Evolutionary conservation across 2,329 filamentous ascomycete genomes (phyloP), one percentile per base, ranked within the genome.

Genomic region (Exophiala sideris): DNA sequence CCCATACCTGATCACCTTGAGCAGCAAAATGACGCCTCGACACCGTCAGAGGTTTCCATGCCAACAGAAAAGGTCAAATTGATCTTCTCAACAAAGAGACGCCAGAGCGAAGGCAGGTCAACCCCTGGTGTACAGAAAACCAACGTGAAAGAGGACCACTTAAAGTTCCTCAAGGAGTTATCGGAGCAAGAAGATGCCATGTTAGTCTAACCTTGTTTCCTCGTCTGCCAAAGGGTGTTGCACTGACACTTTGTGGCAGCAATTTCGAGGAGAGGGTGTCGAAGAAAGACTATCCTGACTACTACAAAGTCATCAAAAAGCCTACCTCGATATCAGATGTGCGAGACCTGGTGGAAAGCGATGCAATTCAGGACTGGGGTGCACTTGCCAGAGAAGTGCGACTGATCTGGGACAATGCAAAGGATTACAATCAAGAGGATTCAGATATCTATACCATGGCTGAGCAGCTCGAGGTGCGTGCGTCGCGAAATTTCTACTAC

Each of bases 401-500:
- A 64, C 79, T 89, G 48, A 84, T 96, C 40, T 96, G 91, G 91
- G 81, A 80, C 45, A 96, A 96, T 70, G 90, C 91, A 0, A 87
- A 85, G 65, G 86, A 86, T 55, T 96, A 92, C 76, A 96, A 96
- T 62, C 89, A 96, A 69, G 91, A 96, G 66, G 88, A 87, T 3
- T 96, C 91, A 65, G 87, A 90, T 12, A 91, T 96, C 48, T 89
- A 85, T 60, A 77, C 82, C 18, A 76, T 94, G 57, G 89, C 90
- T 0, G 82, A 85, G 45, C 85, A 94, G 56, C 81, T 96, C 5
- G 86, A 95, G 82, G 89, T 89, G 74, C 48, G 71, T 63, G 12
- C 11, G 9, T 35, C 33, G 48, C 14, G 40, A 45, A n/a, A 44
- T 53, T 64, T 46, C 42, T 10, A 18, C 32, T 5, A 32, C 32